Evolutionary conservation across 1,284 basidiomycete species (phyloP), one percentile per base, ranked within the genome.

Genomic region (Coriolopsis trogii): DNA sequence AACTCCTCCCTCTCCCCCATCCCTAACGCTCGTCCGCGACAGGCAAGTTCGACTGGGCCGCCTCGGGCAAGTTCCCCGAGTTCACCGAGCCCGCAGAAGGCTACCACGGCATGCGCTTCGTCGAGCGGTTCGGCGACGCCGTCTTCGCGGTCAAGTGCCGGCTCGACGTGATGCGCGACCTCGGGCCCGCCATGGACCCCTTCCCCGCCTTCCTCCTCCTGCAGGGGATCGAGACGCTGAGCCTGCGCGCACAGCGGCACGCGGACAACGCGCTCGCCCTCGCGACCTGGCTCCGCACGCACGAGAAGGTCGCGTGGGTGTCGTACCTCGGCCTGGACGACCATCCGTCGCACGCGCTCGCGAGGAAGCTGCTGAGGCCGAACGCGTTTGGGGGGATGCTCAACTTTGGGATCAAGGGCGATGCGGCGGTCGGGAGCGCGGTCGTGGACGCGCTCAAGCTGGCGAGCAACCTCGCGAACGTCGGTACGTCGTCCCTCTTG

Each of bases 1-100:
- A 9, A 3, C 23, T 15, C 15, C 39, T 24, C 16, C 21, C 9
- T 18, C n/a, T 16, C n/a, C n/a, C 31, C 20, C 13, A 25, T n/a
- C 20, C 39, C 18, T 24, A 4, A 12, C 31, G 4, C 26, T 25
- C 42, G 3, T 20, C 25, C 23, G n/a, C n/a, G 9, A 26, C 51
- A 82, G 85, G 92, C 49, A 93, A 89, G 62, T 95, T 95, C 65
- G 85, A 95, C 77, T 96, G 93, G 93, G 72, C 80, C 12, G 74
- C 72, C 49, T 87, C 85, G 8, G 86, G 85, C 44, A 85, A 84
- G 65, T 95, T 93, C 79, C 89, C 91, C 1, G 81, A 82, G 12
- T 91, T 95, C 74, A 93, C 89, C 9, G 80, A 86, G 63, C 91
- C 92, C 0, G 75, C 86, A 6, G 89, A 91, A 63, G 90, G 91